Evolutionary conservation across 371 early-diverging fungal species (phyloP), one percentile per base, ranked within the genome.

Genomic region (Rhizomucor pusillus): DNA sequence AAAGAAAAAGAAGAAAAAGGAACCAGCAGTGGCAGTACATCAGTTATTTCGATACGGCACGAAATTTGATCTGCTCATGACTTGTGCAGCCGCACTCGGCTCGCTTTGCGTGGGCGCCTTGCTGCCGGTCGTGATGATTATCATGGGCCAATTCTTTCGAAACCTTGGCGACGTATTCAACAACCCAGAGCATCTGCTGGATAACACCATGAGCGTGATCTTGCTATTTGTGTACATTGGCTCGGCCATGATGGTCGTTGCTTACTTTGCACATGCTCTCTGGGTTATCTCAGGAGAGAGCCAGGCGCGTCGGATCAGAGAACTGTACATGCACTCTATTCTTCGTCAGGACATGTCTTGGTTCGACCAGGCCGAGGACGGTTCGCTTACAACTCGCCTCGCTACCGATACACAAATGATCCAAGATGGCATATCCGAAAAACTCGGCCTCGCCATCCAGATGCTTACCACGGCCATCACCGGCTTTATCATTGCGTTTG

Each of bases 331-430:
- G 20, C 80, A 77, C 43, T 73, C 94, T 1, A 81, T 94, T 37
- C 73, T 99, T 35, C 85, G 91, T 29, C 96, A 97, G 66, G 92
- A 98, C 19, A 81, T 94, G 55, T 87, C 83, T 16, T 99, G 91
- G 89, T 96, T 93, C 63, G 99, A 99, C 59, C 75, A 73, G 37
- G 70, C 82, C 45, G 78, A 81, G 68, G 61, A 71, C 56, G 88
- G 88, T 35, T 87, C 87, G 47, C 69, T 86, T 34, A 89, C 87
- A 11, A 86, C 88, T 20, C 82, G 90, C 50, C 79, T 92, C 16
- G 84, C 89, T 18, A 77, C 85, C 63, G 87, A 94, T 73, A 83
- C 87, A 40, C 78, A 93, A 47, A 56, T 90, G 47, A 79, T 92
- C 45, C 90, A 90, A 64, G 93, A 91, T 69, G 93, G 97, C 44